Evolutionary conservation across 768 basidiomycete species (phyloP).

Genomic region (Xerocomellus amylosporus): DNA sequence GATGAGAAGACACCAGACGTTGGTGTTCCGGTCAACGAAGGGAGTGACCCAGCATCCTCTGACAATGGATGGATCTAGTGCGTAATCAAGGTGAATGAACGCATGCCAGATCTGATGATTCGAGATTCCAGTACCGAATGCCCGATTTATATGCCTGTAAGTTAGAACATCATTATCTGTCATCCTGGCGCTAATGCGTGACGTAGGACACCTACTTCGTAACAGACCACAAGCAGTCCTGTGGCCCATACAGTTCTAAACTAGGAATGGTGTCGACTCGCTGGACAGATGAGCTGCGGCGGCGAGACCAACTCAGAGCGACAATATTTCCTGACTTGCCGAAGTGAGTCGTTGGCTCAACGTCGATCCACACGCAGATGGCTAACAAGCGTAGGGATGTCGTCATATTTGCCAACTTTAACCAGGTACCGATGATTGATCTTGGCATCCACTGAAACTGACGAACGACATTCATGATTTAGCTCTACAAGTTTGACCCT

Average conservation of each 20-base stretch:
- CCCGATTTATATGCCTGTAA: slow-evolving; percentile 46
- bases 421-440: slow-evolving; percentile 38
- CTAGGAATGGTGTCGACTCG: slow-evolving; percentile 17
- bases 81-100: slow-evolving; percentile 17
- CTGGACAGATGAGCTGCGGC: slow-evolving; percentile 41
- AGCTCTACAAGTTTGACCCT: slow-evolving; percentile 49
- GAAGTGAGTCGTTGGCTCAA: slow-evolving; percentile 28
- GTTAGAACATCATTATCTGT: slow-evolving; percentile 4
- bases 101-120: slow-evolving; percentile 1
- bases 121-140: slow-evolving; percentile 38
- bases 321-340: slow-evolving; percentile 44
- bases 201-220: slow-evolving; percentile 46
- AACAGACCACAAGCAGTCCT: slow-evolving; percentile 50
- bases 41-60: slow-evolving; percentile 40
- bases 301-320: slow-evolving; percentile 37
- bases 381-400: slow-evolving; percentile 32
- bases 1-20: slow-evolving; percentile 15
- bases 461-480: neutral
- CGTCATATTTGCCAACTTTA: slow-evolving; percentile 53
- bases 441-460: slow-evolving; percentile 4
- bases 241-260: slow-evolving; percentile 17
- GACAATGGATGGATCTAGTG: slow-evolving; percentile 44
- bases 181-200: neutral
- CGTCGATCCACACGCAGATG: neutral
- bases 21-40: slow-evolving; percentile 37